Evolutionary conservation across 2,329 filamentous ascomycete genomes (phyloP).

Genomic region (Alternaria conjuncta): DNA sequence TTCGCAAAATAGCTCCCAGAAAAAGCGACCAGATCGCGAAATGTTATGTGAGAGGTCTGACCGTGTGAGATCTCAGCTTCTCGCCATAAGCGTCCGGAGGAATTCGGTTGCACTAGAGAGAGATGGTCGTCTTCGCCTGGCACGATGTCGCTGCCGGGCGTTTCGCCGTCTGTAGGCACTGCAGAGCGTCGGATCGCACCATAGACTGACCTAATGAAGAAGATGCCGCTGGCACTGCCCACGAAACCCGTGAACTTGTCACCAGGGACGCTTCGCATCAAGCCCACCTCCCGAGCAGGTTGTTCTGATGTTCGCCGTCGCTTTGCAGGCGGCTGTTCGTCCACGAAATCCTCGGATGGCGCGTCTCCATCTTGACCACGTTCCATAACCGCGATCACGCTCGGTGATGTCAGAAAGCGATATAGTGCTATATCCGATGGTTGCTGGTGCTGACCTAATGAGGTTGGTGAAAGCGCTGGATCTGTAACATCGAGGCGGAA

Average conservation of each 20-base stretch:
- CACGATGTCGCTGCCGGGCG: conserved; percentile 53
- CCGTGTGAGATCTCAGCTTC: conserved; percentile 38
- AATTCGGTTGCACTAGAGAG: conserved; percentile 28
- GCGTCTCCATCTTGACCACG: conserved; percentile 7
- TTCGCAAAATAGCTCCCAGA: conserved; percentile 62
- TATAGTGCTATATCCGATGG: not conserved
- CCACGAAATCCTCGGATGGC: not conserved
- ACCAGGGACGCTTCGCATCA: conserved; percentile 60
- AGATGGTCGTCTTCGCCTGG: conserved; percentile 65
- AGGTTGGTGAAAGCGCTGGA: not conserved
- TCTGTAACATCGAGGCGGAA: not conserved
- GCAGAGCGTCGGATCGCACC: conserved; percentile 51
- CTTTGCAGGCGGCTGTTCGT: conserved; percentile 15
- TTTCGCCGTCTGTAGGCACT: conserved; percentile 20
- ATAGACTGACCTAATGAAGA: conserved; percentile 64
- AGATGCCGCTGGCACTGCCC: conserved; percentile 65
- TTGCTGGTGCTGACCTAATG: not conserved
- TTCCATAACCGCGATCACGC: conserved; percentile 7
- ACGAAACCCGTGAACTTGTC: conserved; percentile 61
- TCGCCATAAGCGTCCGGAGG: conserved; percentile 32
- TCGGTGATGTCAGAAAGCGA: not conserved
- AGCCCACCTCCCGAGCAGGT: conserved; percentile 51
- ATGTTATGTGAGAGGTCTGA: conserved; percentile 37
- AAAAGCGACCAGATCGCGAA: conserved; percentile 59
- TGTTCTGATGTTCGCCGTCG: conserved; percentile 22